Evolutionary conservation across 306 rosid genomes (phyloP).

Genomic region (Cyamopsis tetragonoloba): DNA sequence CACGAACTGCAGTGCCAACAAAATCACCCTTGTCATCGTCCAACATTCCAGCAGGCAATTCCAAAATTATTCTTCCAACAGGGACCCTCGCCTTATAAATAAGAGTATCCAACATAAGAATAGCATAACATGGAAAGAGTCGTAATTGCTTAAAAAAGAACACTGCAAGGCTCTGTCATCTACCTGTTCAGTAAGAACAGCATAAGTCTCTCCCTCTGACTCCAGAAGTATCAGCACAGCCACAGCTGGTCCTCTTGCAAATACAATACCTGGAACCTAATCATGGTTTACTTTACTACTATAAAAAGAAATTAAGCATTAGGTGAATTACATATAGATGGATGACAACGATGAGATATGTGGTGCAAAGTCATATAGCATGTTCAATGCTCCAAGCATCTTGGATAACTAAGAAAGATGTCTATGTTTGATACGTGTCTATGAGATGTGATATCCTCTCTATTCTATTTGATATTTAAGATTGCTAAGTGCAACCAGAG

Average conservation of each 20-base stretch:
- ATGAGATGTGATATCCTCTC: not conserved
- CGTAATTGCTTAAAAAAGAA: not conserved
- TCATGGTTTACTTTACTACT: conserved; percentile 36
- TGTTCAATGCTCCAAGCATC: not conserved
- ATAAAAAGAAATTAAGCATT: conserved; percentile 29
- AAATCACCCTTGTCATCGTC: conserved; percentile 76
- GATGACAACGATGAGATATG: not conserved
- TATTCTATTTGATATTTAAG: conserved; percentile 6
- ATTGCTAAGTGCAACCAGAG: not conserved
- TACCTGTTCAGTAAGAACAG: conserved; percentile 93
- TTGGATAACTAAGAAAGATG: not conserved
- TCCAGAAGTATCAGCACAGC: conserved; percentile 77
- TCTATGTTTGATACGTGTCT: not conserved
- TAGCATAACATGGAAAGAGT: not conserved
- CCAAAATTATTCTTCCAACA: conserved; percentile 70
- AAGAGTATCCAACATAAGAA: conserved; percentile 27
- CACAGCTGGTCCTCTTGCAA: conserved; percentile 96
- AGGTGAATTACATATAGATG: conserved; percentile 23
- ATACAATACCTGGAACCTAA: conserved; percentile 94
- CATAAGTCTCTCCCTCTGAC: conserved; percentile 76
- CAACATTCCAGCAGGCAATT: conserved; percentile 97
- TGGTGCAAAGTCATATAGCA: not conserved
- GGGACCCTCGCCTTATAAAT: conserved; percentile 80
- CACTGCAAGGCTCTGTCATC: not conserved
- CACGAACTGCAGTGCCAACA: conserved; percentile 89